Percentiles rank a stretch among this genome's conserved stretches.
phyloP scores from a whole-genome alignment of 2,329 filamentous ascomycete genomes.

The Fusarium cyanostomum region DNA sequence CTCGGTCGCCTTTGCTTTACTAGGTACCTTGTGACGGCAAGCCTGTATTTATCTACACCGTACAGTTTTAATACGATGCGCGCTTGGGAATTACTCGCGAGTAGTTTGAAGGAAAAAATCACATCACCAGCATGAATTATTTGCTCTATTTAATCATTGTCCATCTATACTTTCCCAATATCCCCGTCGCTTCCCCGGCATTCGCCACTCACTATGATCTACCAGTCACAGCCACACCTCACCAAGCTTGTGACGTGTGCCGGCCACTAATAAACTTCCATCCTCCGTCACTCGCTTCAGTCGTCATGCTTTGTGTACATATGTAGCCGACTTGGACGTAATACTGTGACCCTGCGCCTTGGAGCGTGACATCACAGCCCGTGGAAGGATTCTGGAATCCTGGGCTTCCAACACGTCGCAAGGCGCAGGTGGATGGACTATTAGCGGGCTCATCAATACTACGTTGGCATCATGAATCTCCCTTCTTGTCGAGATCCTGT shows the following conservation, averaged over 20 bases:
- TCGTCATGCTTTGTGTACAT: background rate
- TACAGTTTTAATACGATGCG: too few relatives aligned
- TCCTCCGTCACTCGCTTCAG: background rate
- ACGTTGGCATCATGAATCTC: too few relatives aligned
- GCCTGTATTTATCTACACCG: too few relatives aligned
- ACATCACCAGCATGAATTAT: too few relatives aligned
- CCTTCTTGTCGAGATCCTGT: too few relatives aligned
- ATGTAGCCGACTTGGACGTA: background rate
- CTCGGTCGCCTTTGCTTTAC: too few relatives aligned
- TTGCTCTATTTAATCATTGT: too few relatives aligned
- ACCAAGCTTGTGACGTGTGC: constrained; percentile 11
- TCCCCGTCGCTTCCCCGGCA: background rate
- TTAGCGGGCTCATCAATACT: too few relatives aligned
- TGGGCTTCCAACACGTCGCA: background rate
- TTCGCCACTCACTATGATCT: background rate
- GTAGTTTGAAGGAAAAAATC: too few relatives aligned
- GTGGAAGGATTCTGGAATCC: background rate
- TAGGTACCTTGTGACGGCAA: too few relatives aligned
- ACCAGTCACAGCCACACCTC: background rate
- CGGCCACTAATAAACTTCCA: constrained; percentile 4
- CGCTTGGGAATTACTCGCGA: too few relatives aligned
- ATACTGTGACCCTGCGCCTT: background rate
- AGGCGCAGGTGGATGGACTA: background rate
- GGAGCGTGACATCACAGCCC: background rate
- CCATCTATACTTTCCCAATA: too few relatives aligned